These are phyloP conservation scores for Chamaecrista fasciculata DNA, from an alignment of 306 rosid species.

Conservation along the genomic window DNA sequence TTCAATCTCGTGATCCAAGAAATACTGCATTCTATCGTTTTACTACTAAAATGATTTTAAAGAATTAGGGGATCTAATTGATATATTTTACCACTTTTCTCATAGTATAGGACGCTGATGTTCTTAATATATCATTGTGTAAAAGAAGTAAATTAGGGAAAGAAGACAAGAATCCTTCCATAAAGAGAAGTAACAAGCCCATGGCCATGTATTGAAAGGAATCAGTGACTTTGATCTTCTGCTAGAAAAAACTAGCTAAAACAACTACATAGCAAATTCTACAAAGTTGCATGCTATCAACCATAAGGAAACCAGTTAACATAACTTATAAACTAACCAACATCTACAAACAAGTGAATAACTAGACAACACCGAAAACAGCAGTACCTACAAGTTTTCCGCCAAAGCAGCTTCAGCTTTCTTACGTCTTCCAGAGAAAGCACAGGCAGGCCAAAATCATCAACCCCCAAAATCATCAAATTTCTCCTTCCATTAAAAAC, in stretches of 20 bases:
- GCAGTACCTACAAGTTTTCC: conserved; percentile 16
- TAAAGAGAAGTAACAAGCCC: neutral
- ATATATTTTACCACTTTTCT: too few species aligned
- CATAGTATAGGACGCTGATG: neutral
- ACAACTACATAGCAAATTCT: neutral
- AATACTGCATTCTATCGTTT: neutral
- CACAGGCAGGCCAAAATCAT: neutral
- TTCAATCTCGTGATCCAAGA: neutral
- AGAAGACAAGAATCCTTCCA: neutral
- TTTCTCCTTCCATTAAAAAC: neutral
- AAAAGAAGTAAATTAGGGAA: neutral
- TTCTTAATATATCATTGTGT: neutral
- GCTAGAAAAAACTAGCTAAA: neutral
- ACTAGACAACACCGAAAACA: neutral
- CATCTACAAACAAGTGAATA: conserved; percentile 2
- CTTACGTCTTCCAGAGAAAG: neutral
- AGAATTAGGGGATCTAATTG: neutral
- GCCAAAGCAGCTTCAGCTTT: neutral
- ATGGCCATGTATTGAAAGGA: neutral
- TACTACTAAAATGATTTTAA: neutral
- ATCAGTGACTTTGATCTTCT: neutral
- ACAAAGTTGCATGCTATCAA: neutral
- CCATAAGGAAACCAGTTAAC: neutral
- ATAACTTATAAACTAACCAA: neutral
- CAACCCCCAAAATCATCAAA: neutral